A percentile compares a stretch with the other conserved stretches of the same genome.
Evolutionary conservation across 2,329 filamentous ascomycete genomes (phyloP).

Genomic region (Penicillium sp.): DNA sequence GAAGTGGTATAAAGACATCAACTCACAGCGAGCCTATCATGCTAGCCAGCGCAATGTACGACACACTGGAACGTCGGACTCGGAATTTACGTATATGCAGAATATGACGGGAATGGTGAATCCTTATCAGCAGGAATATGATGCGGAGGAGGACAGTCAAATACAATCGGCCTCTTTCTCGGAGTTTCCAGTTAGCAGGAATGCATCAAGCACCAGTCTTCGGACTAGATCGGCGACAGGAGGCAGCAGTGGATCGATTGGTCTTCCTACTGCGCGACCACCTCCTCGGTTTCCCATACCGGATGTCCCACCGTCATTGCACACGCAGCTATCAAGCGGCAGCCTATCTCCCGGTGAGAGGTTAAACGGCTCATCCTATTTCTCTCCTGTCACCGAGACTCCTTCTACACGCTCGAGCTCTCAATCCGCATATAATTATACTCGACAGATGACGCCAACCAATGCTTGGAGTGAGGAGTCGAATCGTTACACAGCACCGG

Average conservation of each 20-base stretch:
- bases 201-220: conserved; percentile 70
- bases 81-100: conserved; percentile 77
- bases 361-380: conserved; percentile 71
- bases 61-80: conserved; percentile 55
- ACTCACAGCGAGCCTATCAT: conserved; percentile 65
- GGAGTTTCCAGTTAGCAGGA: conserved; percentile 57
- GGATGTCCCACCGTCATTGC: conserved; percentile 63
- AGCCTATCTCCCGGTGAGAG: conserved; percentile 59
- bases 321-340: conserved; percentile 53
- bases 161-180: conserved; percentile 38
- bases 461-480: conserved; percentile 68
- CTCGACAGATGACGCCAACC: conserved; percentile 66
- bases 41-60: conserved; percentile 49
- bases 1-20: conserved; percentile 81
- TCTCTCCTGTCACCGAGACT: conserved; percentile 75
- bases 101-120: conserved; percentile 66
- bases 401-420: conserved; percentile 55
- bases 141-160: conserved; percentile 49
- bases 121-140: conserved; percentile 66
- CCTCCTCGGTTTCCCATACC: conserved; percentile 67
- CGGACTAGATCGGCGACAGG: conserved; percentile 72
- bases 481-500: conserved; percentile 83
- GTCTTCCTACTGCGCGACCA: conserved; percentile 49
- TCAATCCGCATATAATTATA: conserved; percentile 69
- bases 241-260: conserved; percentile 45